These are phyloP conservation scores for Poronia punctata DNA, from an alignment of 495 filamentous ascomycete species.

Conservation along the genomic window DNA sequence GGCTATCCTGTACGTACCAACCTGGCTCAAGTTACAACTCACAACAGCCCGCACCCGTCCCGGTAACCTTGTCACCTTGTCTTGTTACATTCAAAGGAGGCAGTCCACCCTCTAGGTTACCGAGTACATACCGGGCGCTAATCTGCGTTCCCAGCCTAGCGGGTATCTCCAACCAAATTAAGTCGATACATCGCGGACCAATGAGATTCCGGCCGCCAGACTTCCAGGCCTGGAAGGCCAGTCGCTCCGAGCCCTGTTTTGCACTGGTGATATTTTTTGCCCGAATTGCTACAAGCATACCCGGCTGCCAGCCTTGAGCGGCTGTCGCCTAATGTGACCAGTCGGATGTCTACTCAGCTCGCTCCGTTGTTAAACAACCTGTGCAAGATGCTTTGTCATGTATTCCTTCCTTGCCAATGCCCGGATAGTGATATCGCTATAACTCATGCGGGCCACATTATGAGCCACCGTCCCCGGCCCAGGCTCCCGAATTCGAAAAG, in stretches of 20 bases:
- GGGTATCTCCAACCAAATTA: not conserved
- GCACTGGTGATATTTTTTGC: slow-evolving; percentile 13
- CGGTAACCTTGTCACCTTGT: no score
- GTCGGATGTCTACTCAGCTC: slow-evolving; percentile 17
- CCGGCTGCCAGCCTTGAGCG: slow-evolving; percentile 17
- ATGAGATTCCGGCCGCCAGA: not conserved
- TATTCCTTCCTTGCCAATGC: slow-evolving; percentile 4
- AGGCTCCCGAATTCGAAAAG: slow-evolving; percentile 22
- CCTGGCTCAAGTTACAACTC: no score
- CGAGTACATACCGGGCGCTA: no score
- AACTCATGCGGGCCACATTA: slow-evolving; percentile 21
- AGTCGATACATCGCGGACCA: not conserved
- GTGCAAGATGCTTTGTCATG: slow-evolving; percentile 14
- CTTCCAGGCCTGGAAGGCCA: not conserved
- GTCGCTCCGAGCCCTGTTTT: slow-evolving; percentile 6
- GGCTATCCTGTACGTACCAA: no score
- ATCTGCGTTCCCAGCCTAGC: not conserved
- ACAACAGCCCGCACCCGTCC: no score
- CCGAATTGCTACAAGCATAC: slow-evolving; percentile 13
- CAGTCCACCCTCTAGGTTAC: no score
- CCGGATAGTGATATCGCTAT: slow-evolving; percentile 17
- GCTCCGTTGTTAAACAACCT: slow-evolving; percentile 19
- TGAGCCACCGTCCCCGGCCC: slow-evolving; percentile 18
- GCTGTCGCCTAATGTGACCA: slow-evolving; percentile 24
- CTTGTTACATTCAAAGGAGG: no score